Percentiles rank a stretch among this genome's conserved stretches.
Evolutionary conservation across 2,329 filamentous ascomycete genomes (phyloP).

Genomic region (Arthrobotrys conoides): DNA sequence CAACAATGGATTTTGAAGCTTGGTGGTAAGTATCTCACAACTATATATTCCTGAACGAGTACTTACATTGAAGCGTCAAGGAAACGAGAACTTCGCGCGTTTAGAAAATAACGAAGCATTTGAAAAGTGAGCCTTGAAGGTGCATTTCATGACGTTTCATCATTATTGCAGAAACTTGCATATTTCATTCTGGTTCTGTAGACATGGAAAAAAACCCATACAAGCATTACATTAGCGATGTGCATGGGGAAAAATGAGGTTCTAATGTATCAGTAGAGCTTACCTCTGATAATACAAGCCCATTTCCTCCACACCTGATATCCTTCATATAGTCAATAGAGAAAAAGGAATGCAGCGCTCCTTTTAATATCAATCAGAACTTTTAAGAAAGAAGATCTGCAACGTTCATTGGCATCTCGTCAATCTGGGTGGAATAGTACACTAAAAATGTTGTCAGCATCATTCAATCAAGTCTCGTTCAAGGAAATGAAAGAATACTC

Average conservation of each 20-base stretch:
- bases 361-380: slow-evolving; percentile 17
- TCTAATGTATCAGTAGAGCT: neutral
- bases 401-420: slow-evolving; percentile 99
- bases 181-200: slow-evolving; percentile 58
- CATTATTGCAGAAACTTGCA: slow-evolving; percentile 46
- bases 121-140: neutral
- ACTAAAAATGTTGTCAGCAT: slow-evolving; percentile 71
- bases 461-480: neutral
- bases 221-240: slow-evolving; percentile 26
- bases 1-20: slow-evolving; percentile 79
- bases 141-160: neutral
- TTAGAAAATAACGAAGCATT: slow-evolving; percentile 41
- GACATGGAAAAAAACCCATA: slow-evolving; percentile 29
- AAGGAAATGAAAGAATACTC: slow-evolving; percentile 67
- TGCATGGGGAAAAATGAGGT: neutral
- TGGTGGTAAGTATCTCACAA: slow-evolving; percentile 80
- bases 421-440: slow-evolving; percentile 96
- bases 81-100: slow-evolving; percentile 60
- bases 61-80: slow-evolving; percentile 71
- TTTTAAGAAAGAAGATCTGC: slow-evolving; percentile 68
- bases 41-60: slow-evolving; percentile 68
- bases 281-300: slow-evolving; percentile 62
- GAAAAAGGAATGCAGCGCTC: slow-evolving; percentile 25
- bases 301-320: slow-evolving; percentile 62
- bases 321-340: slow-evolving; percentile 43